Conservation (phyloP, 225 moss, liverwort and hornwort genomes). For the Neckera pumila region DNA sequence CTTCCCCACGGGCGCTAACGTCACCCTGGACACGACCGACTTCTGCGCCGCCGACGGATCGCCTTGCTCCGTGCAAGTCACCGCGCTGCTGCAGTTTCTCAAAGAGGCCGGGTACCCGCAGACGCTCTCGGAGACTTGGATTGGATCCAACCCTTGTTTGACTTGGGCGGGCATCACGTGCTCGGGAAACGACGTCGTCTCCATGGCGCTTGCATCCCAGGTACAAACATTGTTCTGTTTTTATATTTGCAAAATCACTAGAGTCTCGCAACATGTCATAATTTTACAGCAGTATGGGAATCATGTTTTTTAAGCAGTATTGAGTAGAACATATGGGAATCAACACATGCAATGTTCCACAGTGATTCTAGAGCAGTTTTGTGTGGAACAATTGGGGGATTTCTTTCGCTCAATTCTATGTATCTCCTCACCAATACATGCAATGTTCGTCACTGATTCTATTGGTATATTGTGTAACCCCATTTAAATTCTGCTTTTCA, state of each 20-base stretch:
- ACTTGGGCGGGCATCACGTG: constrained; percentile 68
- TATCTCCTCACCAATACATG: background rate
- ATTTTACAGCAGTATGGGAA: background rate
- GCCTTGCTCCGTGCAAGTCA: constrained; percentile 35
- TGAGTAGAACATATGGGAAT: background rate
- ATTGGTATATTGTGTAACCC: background rate
- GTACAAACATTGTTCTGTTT: background rate
- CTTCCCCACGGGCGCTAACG: background rate
- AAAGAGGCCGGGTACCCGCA: constrained; percentile 43
- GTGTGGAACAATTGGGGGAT: background rate
- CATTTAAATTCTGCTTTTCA: too few relatives aligned
- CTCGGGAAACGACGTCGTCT: constrained; percentile 6
- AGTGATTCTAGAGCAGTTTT: background rate
- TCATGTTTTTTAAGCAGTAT: background rate
- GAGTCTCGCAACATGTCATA: background rate
- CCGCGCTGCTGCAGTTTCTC: constrained; percentile 60
- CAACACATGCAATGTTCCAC: background rate
- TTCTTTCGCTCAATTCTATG: background rate
- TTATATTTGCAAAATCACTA: background rate
- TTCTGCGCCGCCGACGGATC: constrained; percentile 37
- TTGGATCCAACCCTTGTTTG: constrained; percentile 47
- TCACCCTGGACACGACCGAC: background rate
- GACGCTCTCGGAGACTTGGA: constrained; percentile 41
- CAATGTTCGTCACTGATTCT: background rate
- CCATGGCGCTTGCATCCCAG: constrained; percentile 29